phyloP scores from a whole-genome alignment of 371 early-diverging fungal genomes.

The Lichtheimia ornata region DNA sequence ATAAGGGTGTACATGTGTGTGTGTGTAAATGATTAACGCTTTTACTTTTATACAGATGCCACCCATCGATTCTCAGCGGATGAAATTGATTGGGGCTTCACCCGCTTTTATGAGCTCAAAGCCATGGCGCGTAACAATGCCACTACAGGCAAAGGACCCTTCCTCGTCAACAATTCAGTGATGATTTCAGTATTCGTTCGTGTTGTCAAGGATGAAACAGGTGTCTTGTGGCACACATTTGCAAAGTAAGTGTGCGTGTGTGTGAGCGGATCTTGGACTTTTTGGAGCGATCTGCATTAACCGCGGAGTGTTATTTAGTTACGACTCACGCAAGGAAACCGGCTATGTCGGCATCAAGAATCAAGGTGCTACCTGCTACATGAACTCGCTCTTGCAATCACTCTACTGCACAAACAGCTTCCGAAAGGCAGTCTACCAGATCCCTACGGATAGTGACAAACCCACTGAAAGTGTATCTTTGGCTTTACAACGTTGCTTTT shows the following conservation, averaged over 20 bases:
- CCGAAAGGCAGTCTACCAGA: constrained; percentile 85
- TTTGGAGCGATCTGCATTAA: background rate
- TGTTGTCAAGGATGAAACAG: constrained; percentile 86
- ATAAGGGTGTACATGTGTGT: too few relatives aligned
- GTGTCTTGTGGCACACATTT: constrained; percentile 94
- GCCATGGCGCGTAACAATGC: constrained; percentile 40
- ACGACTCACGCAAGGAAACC: constrained; percentile 86
- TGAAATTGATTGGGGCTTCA: constrained; percentile 96
- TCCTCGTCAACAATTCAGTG: constrained; percentile 66
- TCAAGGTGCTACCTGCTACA: constrained; percentile 99
- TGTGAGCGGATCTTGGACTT: background rate
- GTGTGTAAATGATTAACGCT: background rate
- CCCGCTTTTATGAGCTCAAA: constrained; percentile 68
- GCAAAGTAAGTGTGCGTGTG: constrained; percentile 57
- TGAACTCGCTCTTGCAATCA: constrained; percentile 98
- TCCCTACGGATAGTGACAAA: constrained; percentile 87
- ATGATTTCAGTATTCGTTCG: constrained; percentile 79
- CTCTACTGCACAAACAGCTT: constrained; percentile 96
- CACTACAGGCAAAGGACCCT: constrained; percentile 44
- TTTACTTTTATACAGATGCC: constrained; percentile 51
- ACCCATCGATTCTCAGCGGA: constrained; percentile 83
- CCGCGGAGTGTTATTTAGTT: constrained; percentile 43
- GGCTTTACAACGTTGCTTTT: constrained; percentile 95
- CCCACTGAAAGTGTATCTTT: constrained; percentile 83
- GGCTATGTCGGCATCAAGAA: constrained; percentile 96